Evolutionary conservation across 2,329 filamentous ascomycete species (phyloP).

Genomic region (Verticillium isaacii): DNA sequence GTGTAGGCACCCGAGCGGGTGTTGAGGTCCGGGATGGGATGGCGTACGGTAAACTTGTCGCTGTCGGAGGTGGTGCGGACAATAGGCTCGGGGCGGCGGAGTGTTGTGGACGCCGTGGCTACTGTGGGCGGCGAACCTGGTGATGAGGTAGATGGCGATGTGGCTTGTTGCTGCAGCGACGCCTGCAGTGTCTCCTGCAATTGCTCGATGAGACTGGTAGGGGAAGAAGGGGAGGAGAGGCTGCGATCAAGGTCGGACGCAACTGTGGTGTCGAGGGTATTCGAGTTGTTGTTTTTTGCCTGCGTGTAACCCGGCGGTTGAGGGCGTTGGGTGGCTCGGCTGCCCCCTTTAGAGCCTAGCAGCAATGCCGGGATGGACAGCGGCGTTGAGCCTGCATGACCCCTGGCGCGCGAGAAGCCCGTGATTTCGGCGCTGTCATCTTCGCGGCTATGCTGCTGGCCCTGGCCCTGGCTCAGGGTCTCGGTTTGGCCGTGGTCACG

Average conservation of each 20-base stretch:
- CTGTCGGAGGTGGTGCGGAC: conserved; percentile 41
- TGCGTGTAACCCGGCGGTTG: neutral
- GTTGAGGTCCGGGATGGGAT: conserved; percentile 59
- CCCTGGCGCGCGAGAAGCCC: conserved; percentile 3
- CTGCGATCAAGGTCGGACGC: conserved; percentile 2
- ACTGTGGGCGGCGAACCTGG: neutral
- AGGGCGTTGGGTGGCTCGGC: neutral
- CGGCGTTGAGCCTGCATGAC: conserved; percentile 12
- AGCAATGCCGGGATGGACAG: conserved; percentile 7
- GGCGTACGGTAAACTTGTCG: conserved; percentile 41
- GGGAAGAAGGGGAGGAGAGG: conserved; percentile 7
- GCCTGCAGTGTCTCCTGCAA: conserved; percentile 13
- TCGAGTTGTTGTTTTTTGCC: neutral
- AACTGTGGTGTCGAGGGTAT: neutral
- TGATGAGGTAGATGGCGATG: conserved; percentile 9
- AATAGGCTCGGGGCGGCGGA: conserved; percentile 32
- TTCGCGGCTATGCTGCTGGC: neutral
- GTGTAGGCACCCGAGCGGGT: conserved; percentile 57
- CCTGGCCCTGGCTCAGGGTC: neutral
- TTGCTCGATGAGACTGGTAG: conserved; percentile 14
- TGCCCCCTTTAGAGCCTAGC: neutral
- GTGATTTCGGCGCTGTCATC: conserved; percentile 4
- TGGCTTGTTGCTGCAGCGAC: neutral
- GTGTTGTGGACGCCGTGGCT: conserved; percentile 9
- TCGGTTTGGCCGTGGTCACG: neutral